Evolutionary conservation across 768 basidiomycete genomes (phyloP).

Genomic region (Termitomyces sp.): DNA sequence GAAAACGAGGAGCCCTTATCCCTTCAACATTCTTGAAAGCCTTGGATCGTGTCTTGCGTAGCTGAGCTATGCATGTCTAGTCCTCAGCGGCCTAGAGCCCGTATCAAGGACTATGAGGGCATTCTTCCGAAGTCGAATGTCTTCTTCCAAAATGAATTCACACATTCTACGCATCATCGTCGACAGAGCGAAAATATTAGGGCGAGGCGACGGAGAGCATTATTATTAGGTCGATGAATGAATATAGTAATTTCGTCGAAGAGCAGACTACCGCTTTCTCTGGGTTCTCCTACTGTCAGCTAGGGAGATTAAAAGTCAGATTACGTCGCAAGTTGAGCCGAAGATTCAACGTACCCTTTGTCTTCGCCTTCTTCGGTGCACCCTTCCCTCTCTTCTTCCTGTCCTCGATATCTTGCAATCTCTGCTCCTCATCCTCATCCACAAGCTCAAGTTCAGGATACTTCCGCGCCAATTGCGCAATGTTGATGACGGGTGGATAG

Average conservation of each 20-base stretch:
- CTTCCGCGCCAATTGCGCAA: constrained; percentile 47
- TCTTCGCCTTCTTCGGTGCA: constrained; percentile 76
- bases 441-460: constrained; percentile 59
- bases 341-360: constrained; percentile 44
- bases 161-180: neutral
- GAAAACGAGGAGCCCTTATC: neutral
- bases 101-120: neutral
- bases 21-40: neutral
- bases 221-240: neutral
- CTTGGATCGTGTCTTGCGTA: neutral
- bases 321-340: neutral
- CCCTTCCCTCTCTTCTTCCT: constrained; percentile 79
- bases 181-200: neutral
- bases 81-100: neutral
- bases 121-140: neutral
- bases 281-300: constrained; percentile 51
- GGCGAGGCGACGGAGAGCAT: too few species aligned
- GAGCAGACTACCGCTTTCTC: constrained; percentile 32
- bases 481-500: constrained; percentile 64
- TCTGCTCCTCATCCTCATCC: constrained; percentile 64
- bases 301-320: constrained; percentile 18
- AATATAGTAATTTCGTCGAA: neutral
- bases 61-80: neutral
- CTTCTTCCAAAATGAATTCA: neutral
- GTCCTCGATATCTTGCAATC: constrained; percentile 65